Conservation (phyloP, 169 alveolate genomes). For the Blepharisma undulans region DNA sequence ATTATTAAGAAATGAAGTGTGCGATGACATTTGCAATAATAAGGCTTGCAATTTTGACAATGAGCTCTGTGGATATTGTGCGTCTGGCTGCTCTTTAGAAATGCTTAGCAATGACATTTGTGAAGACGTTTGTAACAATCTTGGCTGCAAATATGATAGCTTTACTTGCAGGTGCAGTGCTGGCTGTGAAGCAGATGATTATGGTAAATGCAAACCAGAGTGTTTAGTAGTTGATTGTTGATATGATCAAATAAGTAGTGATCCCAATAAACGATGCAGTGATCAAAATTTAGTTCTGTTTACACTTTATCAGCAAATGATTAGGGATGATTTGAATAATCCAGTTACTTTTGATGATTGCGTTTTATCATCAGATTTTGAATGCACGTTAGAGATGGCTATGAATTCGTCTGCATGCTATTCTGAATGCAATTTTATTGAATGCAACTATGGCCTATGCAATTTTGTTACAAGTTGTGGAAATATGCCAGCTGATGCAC, state of each 20-base stretch:
- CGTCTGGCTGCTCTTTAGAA: conserved; percentile 12
- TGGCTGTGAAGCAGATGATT: background rate
- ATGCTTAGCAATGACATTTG: background rate
- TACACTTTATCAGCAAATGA: no score
- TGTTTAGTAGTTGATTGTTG: background rate
- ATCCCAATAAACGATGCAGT: no score
- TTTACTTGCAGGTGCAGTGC: background rate
- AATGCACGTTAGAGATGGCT: no score
- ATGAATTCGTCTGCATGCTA: no score
- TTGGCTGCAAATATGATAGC: background rate
- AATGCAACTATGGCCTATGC: no score
- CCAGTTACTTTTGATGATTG: no score
- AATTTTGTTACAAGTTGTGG: no score
- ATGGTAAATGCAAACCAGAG: background rate
- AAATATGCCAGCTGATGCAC: no score
- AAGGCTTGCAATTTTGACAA: conserved; percentile 8
- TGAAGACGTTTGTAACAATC: conserved; percentile 1
- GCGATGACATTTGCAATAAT: background rate
- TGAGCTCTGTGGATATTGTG: background rate
- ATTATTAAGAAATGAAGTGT: background rate
- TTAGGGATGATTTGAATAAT: no score
- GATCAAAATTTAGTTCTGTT: no score
- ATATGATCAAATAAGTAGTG: background rate
- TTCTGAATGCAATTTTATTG: no score
- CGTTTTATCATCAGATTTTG: no score